Evolutionary conservation across 2,329 filamentous ascomycete genomes (phyloP).

Genomic region (Aureobasidium sp.): DNA sequence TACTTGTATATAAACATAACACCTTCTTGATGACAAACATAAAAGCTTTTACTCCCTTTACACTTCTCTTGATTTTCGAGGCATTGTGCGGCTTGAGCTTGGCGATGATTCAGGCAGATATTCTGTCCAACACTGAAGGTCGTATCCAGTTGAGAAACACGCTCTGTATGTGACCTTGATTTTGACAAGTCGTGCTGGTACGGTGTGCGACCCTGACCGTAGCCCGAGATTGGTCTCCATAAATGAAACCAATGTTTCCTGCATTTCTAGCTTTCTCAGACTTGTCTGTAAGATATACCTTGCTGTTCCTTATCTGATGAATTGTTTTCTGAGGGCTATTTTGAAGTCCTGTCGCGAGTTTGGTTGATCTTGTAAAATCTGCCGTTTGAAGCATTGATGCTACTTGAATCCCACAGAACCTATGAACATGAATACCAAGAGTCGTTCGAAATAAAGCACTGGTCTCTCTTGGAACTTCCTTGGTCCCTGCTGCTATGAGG

Average conservation of each 20-base stretch:
- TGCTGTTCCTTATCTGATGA: too few relatives aligned
- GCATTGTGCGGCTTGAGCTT: not conserved
- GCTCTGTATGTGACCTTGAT: not conserved
- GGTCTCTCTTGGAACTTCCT: too few relatives aligned
- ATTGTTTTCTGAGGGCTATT: too few relatives aligned
- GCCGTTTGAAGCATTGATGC: too few relatives aligned
- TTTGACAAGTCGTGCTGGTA: not conserved
- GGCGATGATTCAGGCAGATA: not conserved
- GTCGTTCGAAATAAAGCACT: too few relatives aligned
- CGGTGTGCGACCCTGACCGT: not conserved
- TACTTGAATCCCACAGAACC: too few relatives aligned
- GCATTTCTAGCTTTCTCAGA: not conserved
- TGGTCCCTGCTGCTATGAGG: too few relatives aligned
- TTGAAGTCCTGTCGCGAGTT: too few relatives aligned
- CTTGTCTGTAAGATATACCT: too few relatives aligned
- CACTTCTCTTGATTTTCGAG: not conserved
- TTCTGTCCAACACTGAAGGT: not conserved
- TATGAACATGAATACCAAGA: too few relatives aligned
- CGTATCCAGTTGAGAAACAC: not conserved
- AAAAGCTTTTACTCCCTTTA: not conserved
- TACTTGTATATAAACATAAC: slow-evolving; percentile 8
- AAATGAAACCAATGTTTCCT: not conserved
- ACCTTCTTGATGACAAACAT: slow-evolving; percentile 3
- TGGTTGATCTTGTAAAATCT: too few relatives aligned
- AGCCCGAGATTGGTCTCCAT: not conserved